Percentiles rank a stretch among this genome's conserved stretches.
These are phyloP conservation scores for Ceratocystis colombiana DNA, from an alignment of 2,329 filamentous ascomycete species.

Conservation along the genomic window DNA sequence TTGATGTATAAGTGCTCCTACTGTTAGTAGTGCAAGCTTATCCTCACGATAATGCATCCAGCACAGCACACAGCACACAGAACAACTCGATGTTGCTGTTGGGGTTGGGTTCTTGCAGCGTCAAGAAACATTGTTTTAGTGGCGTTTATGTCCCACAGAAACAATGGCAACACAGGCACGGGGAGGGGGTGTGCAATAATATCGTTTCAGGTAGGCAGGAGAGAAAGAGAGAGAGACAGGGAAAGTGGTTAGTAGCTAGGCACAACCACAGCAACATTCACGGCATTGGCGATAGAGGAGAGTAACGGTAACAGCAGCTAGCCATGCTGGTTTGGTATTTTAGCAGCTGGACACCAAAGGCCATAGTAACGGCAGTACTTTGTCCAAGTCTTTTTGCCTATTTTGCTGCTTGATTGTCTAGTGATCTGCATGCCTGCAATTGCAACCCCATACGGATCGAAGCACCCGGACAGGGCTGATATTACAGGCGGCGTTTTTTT, in stretches of 20 bases:
- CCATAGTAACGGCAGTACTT: neutral
- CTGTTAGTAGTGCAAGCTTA: neutral
- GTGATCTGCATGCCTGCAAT: slow-evolving; percentile 1
- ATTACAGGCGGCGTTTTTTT: slow-evolving; percentile 13
- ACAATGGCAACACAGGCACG: neutral
- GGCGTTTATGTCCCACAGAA: slow-evolving; percentile 5
- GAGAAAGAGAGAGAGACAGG: neutral
- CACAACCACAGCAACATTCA: slow-evolving; percentile 1
- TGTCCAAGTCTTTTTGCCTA: neutral
- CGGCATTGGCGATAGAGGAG: neutral
- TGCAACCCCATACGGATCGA: slow-evolving; percentile 10
- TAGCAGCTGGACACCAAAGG: neutral
- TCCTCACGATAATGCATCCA: neutral
- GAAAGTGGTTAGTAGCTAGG: neutral
- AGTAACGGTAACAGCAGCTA: neutral
- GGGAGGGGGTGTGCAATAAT: neutral
- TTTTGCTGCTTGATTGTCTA: neutral
- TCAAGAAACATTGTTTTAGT: slow-evolving; percentile 15
- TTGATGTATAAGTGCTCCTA: neutral
- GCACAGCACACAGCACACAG: neutral
- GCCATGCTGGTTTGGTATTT: neutral
- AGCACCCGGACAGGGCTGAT: slow-evolving; percentile 10
- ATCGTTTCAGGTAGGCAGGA: neutral
- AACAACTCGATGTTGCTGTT: too few species aligned
- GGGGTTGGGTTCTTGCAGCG: neutral